Evolutionary conservation across 352 stramenopile species (phyloP), one percentile per base, ranked within the genome.

Genomic region (Globisporangium viniferum): DNA sequence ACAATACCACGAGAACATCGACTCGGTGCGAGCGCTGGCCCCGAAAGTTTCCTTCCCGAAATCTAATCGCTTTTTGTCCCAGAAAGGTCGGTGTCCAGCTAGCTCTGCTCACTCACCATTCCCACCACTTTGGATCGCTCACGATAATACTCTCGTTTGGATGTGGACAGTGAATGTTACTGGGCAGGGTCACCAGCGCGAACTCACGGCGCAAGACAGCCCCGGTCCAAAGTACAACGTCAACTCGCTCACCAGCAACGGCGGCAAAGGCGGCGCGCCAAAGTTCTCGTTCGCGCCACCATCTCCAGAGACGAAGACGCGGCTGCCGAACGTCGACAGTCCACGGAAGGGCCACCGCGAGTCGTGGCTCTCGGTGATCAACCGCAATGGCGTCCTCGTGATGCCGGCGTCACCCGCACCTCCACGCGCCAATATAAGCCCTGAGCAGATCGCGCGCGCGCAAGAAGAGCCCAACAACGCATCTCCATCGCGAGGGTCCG

Each of bases 141-240:
- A 33, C 5, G 31, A 33, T 33, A 14, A 15, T 27, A 4, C 24
- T 27, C 5, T 51, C 44, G 20, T 51, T 15, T 29, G 31, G 29
- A 39, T 29, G 57, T 39, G 5, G 41, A 39, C 59, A 94, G 86
- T 93, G 1, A 92, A 77, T 63, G 81, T 91, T 71, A 92, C 83
- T 18, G 82, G 76, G 22, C 70, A 67, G 48, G 69, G 69, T 41
- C 87, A 94, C 60, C 81, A 93, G 66, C 82, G 85, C 56, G 87
- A 94, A 46, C 78, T 93, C 41, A 91, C 91, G 73, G 74, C 87
- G 14, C 75, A 72, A 5, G 87, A 92, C 53, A 93, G 87, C n/a
- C 87, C 87, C 24, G 87, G 87, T 3, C 87, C 85, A 55, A 94
- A 93, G 68, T 94, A 94, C 71, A 94, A 93, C 58, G 84, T 94